Evolutionary conservation across 805 yeast genomes (phyloP), one percentile per base, ranked within the genome.

Genomic region (Ogataea philodendri): DNA sequence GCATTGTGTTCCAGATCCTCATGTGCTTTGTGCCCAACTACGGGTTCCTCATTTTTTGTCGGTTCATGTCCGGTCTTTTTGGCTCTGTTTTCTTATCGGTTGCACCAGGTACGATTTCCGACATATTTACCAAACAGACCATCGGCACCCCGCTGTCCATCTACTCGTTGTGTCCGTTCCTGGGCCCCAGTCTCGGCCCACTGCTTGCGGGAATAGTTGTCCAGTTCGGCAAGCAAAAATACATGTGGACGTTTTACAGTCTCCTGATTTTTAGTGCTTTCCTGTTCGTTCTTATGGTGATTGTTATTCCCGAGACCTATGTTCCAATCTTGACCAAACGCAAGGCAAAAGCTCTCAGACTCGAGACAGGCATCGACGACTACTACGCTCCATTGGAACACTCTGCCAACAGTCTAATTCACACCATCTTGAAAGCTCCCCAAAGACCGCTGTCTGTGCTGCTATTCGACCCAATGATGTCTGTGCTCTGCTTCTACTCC

Each of bases 31-130:
- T 73, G 42, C 51, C 70, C 52, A 80, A 78, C 39, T 72, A 78
- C 20, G 79, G 78, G 7, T 84, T 81, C 21, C 62, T 84, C 39
- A 57, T 81, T 39, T 73, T 81, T 29, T 74, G 80, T 33, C 72
- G 93, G 44, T 75, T 81, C 45, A 59, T 81, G 42, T 76, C 79
- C 9, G 93, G 93, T 1, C 68, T 83, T 28, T 80, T 80, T 47
- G 88, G 88, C 4, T 78, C 86, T 32, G 81, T 84, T 3, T 83
- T 87, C 25, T 63, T 84, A 46, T 76, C 81, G 42, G 81, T 83
- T 20, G 86, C 87, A 7, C 88, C 89, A 22, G 94, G 93, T 14
- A 70, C 84, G 1, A 64, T 84, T 28, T 78, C 86, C 8, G 95
- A 84, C 57, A 66, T 84, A 38, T 84, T 78, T 65, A 64, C 64